Conservation (phyloP, 108 stramenopile genomes). For the Asterionellopsis glacialis region DNA sequence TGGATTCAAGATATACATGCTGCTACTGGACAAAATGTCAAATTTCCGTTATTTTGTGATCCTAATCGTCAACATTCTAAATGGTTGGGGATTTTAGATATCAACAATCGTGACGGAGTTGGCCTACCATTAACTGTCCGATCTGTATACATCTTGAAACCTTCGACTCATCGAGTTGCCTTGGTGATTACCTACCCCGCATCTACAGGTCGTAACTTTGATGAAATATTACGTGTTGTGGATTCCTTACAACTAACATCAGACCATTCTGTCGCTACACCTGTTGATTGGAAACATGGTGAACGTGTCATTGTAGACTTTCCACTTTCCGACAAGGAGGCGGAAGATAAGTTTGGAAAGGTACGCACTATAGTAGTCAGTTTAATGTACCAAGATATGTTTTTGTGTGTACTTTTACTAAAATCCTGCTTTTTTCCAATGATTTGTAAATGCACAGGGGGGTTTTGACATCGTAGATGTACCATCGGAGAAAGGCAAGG, state of each 20-base stretch:
- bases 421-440: too few relatives aligned
- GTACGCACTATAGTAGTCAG: too few relatives aligned
- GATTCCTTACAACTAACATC: constrained; percentile 34
- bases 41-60: constrained; percentile 44
- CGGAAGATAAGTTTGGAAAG: constrained; percentile 38
- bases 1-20: constrained; percentile 53
- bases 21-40: constrained; percentile 25
- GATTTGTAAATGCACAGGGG: too few relatives aligned
- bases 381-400: too few relatives aligned
- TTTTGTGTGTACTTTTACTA: too few relatives aligned
- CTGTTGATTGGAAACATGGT: constrained; percentile 40
- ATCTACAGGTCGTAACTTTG: constrained; percentile 39
- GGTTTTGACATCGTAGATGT: constrained; percentile 14
- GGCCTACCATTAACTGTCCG: constrained; percentile 36
- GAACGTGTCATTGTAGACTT: constrained; percentile 25
- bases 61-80: constrained; percentile 12
- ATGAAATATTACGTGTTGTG: constrained; percentile 35
- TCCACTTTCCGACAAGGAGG: constrained; percentile 21
- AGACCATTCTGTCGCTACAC: constrained; percentile 27
- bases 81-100: constrained; percentile 30
- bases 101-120: constrained; percentile 10
- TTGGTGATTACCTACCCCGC: constrained; percentile 41
- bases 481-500: constrained; percentile 17
- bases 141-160: constrained; percentile 30
- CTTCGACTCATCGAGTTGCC: constrained; percentile 31